Percentiles rank a stretch among this genome's conserved stretches.
phyloP scores from a whole-genome alignment of 495 filamentous ascomycete genomes.

The Astrocystis sublimbata region DNA sequence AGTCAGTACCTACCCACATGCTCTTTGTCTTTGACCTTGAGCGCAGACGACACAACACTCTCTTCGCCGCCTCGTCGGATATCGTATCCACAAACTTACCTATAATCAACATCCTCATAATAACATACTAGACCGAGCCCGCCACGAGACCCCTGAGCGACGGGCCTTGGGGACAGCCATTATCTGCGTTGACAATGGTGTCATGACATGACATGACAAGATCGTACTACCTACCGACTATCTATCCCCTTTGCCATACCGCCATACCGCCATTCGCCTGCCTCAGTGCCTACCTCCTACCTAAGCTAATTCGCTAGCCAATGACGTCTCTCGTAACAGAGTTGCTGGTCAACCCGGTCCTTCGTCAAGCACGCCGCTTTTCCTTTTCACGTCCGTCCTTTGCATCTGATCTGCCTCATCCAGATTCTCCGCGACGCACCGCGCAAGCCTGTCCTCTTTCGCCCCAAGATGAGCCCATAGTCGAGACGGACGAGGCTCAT shows the following conservation, averaged over 20 bases:
- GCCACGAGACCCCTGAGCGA: background rate
- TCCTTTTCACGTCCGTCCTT: conserved; percentile 48
- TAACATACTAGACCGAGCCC: too few species aligned
- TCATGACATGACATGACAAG: conserved; percentile 1
- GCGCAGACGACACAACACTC: background rate
- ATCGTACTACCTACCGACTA: background rate
- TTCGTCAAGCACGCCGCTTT: conserved; percentile 72
- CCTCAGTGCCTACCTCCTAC: too few species aligned
- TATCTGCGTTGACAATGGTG: conserved; percentile 6
- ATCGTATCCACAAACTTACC: background rate
- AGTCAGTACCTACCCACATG: too few species aligned
- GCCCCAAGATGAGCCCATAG: conserved; percentile 30
- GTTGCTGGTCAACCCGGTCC: conserved; percentile 73
- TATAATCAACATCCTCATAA: conserved; percentile 2
- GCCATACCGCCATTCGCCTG: too few species aligned
- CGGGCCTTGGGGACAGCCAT: background rate
- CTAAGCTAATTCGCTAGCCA: conserved; percentile 30
- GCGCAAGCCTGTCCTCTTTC: conserved; percentile 12
- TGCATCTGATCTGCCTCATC: conserved; percentile 35
- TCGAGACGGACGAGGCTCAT: conserved; percentile 32
- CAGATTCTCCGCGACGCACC: conserved; percentile 22
- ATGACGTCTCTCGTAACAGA: conserved; percentile 76
- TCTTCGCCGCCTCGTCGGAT: background rate
- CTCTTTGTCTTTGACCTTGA: too few species aligned
- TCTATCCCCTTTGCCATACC: too few species aligned